Base-by-base conservation (phyloP, 1,284 basidiomycete genomes). In the Polyporus tsugae region DNA sequence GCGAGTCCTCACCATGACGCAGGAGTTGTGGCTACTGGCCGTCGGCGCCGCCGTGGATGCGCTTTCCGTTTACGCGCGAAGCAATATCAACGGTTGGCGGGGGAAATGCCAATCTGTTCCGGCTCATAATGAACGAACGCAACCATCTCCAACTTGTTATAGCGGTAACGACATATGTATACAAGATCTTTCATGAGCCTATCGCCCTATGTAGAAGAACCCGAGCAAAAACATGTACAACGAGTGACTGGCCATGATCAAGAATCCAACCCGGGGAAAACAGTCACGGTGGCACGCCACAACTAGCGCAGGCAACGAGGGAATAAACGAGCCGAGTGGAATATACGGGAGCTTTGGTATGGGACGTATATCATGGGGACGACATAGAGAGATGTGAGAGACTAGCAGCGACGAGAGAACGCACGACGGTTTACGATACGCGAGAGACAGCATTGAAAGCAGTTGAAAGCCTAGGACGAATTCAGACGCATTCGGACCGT, bases 401-500 rank as follows among this genome's bases (percentile, higher is more conserved):
- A 60, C 38, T 41, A 46, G 60, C 63, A 44, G 44, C 17, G 60
- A 19, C 36, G 52, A 52, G 52, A 59, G 29, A 57, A 65, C 46
- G 64, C 42, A 67, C 65, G 36, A 22, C 10, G 29, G 39, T 64
- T 67, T 66, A 65, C 62, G 65, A 61, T 52, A 64, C 42, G 68
- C 64, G 52, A 53, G 38, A 38, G 65, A 67, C 35, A 72, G 63
- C 67, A 67, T 36, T 58, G 65, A 42, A 35, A 29, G 59, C 5
- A 15, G 57, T n/a, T 53, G 53, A 33, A 29, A 42, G 58, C 60
- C 65, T 70, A 35, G 11, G 9, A 61, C n/a, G 33, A 9, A 41
- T 46, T 71, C 72, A 65, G 75, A 74, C 44, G 35, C 19, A 62
- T 71, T 72, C 70, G 55, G 71, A 73, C 75, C 75, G 75, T 58